Evolutionary conservation across 2,329 filamentous ascomycete species (phyloP).

Genomic region (Ramichloridium luteum): DNA sequence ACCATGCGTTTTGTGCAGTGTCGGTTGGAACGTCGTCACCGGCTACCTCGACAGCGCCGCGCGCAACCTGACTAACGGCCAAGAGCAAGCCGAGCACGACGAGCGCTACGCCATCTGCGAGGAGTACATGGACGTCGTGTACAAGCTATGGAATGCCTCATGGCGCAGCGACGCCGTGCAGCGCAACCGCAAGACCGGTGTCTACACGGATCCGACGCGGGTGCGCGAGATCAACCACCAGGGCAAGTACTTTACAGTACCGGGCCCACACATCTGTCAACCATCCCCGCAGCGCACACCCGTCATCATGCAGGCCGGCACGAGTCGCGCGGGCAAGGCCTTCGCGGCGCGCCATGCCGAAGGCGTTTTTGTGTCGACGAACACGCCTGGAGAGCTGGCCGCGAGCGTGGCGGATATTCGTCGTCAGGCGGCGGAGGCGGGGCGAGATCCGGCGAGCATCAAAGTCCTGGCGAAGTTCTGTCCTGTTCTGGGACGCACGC

Average conservation of each 20-base stretch:
- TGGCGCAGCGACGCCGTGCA: constrained; percentile 57
- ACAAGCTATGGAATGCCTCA: constrained; percentile 53
- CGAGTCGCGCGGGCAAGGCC: constrained; percentile 50
- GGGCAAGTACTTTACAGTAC: constrained; percentile 51
- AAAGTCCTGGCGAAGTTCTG: constrained; percentile 58
- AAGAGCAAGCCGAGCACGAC: constrained; percentile 50
- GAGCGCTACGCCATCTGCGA: constrained; percentile 52
- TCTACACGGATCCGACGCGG: constrained; percentile 47
- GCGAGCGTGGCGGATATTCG: constrained; percentile 53
- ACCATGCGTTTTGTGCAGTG: constrained; percentile 3
- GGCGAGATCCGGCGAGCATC: constrained; percentile 47
- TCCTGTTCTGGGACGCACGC: constrained; percentile 51
- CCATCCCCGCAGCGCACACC: constrained; percentile 57
- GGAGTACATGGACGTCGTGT: constrained; percentile 50
- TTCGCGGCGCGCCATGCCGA: constrained; percentile 62
- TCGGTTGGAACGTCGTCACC: constrained; percentile 45
- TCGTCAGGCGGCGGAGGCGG: constrained; percentile 40
- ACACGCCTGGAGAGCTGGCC: constrained; percentile 49
- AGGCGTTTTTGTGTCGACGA: constrained; percentile 56
- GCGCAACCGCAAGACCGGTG: constrained; percentile 43
- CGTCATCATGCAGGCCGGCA: constrained; percentile 57
- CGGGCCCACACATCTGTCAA: constrained; percentile 53
- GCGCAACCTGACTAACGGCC: constrained; percentile 44
- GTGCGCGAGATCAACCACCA: constrained; percentile 55
- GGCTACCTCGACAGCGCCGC: constrained; percentile 57